Evolutionary conservation across 1,284 basidiomycete species (phyloP), one percentile per base, ranked within the genome.

Genomic region (Ganoderma sp.): DNA sequence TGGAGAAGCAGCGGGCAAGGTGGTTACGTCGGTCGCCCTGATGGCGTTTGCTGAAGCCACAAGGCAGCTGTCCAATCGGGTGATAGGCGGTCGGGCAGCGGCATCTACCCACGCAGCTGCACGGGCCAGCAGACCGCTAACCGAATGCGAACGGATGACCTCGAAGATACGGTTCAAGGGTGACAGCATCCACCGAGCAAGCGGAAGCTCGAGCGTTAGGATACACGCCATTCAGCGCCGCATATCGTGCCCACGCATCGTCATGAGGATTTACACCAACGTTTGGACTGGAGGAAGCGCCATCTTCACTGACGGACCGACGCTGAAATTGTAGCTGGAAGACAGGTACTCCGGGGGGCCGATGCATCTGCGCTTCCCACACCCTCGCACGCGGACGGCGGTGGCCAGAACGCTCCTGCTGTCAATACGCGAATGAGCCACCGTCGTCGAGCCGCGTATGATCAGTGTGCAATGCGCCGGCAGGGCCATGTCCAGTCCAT

Each of bases 1-100:
- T 62, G 19, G 61, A 43, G 41, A 62, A 34, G 52, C 52, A 34
- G 32, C 32, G 32, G 28, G 19, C 52, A 28, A 56, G 28, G 52
- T 56, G 52, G 52, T 17, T 15, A 7, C 52, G 28, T 56, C 52
- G 52, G 22, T 56, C 52, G 28, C 15, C 25, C 28, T 56, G 52
- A 32, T 56, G 52, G 28, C 15, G 15, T 15, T 34, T 32, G 17
- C 12, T 10, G 5, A 28, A 15, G 32, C 28, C 52, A 34, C 52
- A 56, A 34, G 28, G 28, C 28, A 56, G 17, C 15, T 15, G 32
- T 56, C 52, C 22, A 54, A 54, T 54, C 50, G 45, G 45, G n/a
- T 48, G 45, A 52, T 25, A 1, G 7, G 32, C 52, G 28, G 52
- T 19, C 28, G 7, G 3, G 52, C 52, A 56, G 17, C 2, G 32